Percentiles rank a stretch among this genome's conserved stretches.
phyloP scores from a whole-genome alignment of 768 basidiomycete species.

The Pisolithus albus region DNA sequence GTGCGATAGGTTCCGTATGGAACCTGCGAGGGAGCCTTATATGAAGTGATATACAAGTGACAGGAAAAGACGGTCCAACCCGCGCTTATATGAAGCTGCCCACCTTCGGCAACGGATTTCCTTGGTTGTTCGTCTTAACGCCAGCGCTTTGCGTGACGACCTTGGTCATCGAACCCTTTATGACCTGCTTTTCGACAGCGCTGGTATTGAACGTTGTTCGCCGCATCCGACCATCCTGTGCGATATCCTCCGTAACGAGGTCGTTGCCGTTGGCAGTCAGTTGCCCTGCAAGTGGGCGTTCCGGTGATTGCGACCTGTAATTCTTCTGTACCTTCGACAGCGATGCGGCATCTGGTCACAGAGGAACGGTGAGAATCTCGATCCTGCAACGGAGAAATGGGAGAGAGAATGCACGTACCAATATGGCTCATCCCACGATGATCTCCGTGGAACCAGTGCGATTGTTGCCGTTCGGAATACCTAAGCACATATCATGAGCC shows the following conservation, averaged over 20 bases:
- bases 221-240: constrained; percentile 35
- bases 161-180: constrained; percentile 52
- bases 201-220: constrained; percentile 32
- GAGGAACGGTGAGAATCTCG: constrained; percentile 2
- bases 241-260: constrained; percentile 30
- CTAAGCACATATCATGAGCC: constrained; percentile 22
- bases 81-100: background rate
- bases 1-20: background rate
- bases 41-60: background rate
- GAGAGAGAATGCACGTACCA: constrained; percentile 29
- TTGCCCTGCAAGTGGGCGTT: constrained; percentile 17
- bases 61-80: background rate
- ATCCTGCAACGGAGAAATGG: constrained; percentile 1
- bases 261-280: constrained; percentile 33
- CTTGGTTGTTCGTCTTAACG: constrained; percentile 7
- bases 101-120: constrained; percentile 10
- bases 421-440: constrained; percentile 50
- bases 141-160: constrained; percentile 31
- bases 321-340: constrained; percentile 15
- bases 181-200: constrained; percentile 41
- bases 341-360: constrained; percentile 16
- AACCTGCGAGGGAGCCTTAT: background rate
- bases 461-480: constrained; percentile 50
- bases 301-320: constrained; percentile 17
- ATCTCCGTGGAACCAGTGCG: constrained; percentile 61